Evolutionary conservation across 495 filamentous ascomycete species (phyloP), one percentile per base, ranked within the genome.

Genomic region (Pyrenopolyporus hunteri): DNA sequence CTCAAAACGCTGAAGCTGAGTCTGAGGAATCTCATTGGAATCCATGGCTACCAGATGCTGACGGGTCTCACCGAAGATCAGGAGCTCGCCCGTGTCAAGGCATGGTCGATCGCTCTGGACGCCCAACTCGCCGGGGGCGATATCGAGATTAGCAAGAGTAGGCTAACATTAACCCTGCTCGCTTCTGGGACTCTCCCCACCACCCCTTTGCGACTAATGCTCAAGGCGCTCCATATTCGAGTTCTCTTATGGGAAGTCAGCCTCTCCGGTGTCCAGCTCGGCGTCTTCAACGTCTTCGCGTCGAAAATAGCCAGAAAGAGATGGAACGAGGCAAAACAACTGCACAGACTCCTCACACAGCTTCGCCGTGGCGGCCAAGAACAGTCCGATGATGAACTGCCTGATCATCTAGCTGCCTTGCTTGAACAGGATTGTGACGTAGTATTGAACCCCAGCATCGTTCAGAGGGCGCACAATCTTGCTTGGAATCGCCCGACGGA

Each of bases 121-220:
- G 93, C 93, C 51, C 93, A 97, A 69, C 84, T 98, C 6, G 89
- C 91, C n/a, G 93, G 93, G 28, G 93, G 93, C 28, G 93, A 98
- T 75, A 82, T 87, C 4, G 90, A 96, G 69, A 88, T 98, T 64
- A 95, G 86, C 76, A 92, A 87, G 72, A 91, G 90, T 66, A 85
- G 93, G 51, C 81, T 98, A 22, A 85, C 91, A 0, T 82, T 98
- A 28, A 96, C 93, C 1, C 82, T 96, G 25, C 86, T 97, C 64
- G 92, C 94, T 22, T 92, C 91, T 9, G 89, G 89, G 22, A 97
- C 93, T 4, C 78, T 97, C 10, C 92, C 93, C 9, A 83, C 89
- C 19, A 96, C 90, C 10, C 92, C 93, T 1, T 82, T 85, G 48
- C 82, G 92, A 44, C 80, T 96, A 55, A 96, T 98, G 91, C 82